phyloP scores from a whole-genome alignment of 1,284 basidiomycete species.

The Heliocybe sulcata region DNA sequence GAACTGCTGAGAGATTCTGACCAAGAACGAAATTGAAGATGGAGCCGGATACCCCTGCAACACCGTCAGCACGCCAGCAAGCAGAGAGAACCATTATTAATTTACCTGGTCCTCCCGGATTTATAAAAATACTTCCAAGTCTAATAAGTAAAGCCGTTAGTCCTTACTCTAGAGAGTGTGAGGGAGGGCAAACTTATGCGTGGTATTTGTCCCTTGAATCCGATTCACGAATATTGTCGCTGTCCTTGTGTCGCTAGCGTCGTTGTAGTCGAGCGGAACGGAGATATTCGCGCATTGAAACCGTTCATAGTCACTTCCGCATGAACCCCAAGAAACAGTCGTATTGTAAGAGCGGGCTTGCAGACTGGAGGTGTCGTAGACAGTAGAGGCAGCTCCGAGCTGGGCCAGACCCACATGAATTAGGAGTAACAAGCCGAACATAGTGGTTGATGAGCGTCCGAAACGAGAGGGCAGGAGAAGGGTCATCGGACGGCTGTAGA shows the following conservation, averaged over 20 bases:
- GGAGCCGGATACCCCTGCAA: not conserved
- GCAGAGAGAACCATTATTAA: not conserved
- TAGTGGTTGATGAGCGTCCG: too few species aligned
- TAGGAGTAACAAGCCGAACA: too few species aligned
- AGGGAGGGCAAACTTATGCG: not conserved
- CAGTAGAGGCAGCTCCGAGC: too few species aligned
- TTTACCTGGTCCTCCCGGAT: slow-evolving; percentile 3
- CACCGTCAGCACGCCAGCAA: not conserved
- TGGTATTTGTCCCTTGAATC: not conserved
- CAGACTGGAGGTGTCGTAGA: too few species aligned
- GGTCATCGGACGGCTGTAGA: too few species aligned
- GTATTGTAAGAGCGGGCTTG: too few species aligned
- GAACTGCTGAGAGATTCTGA: not conserved
- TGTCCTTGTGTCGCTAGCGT: not conserved
- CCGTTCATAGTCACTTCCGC: not conserved
- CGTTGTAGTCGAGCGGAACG: not conserved
- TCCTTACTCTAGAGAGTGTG: not conserved
- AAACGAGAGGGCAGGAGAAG: too few species aligned
- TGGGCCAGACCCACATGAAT: too few species aligned
- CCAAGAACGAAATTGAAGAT: not conserved
- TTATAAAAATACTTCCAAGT: not conserved
- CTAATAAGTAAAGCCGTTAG: not conserved
- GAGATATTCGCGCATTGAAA: slow-evolving; percentile 2
- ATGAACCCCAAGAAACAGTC: not conserved
- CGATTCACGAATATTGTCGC: not conserved